Conservation (phyloP, 148 eudicot genomes). For the Oxyria digyna region DNA sequence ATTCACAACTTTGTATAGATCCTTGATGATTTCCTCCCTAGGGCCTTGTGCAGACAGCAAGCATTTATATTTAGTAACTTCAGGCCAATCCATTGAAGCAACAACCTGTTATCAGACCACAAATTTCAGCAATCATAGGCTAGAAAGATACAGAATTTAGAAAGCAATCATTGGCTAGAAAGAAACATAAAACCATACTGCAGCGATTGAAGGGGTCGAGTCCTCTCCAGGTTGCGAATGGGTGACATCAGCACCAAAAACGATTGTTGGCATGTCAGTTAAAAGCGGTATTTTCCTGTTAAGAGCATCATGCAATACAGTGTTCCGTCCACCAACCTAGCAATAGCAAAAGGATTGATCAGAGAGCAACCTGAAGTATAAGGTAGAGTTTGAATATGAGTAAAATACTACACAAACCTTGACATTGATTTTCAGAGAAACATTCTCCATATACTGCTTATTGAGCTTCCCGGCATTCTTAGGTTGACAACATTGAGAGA, state of each 20-base stretch:
- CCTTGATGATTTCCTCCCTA: constrained; percentile 54
- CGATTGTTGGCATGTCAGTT: constrained; percentile 49
- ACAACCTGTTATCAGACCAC: constrained; percentile 40
- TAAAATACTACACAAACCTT: constrained; percentile 33
- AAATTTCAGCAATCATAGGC: neutral
- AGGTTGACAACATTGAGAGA: constrained; percentile 82
- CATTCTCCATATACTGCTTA: constrained; percentile 72
- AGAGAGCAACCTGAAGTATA: neutral
- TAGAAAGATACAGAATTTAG: neutral
- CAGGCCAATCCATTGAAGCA: constrained; percentile 89
- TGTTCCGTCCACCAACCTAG: constrained; percentile 73
- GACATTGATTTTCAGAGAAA: constrained; percentile 73
- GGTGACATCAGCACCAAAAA: constrained; percentile 93
- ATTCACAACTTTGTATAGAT: constrained; percentile 31
- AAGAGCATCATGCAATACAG: constrained; percentile 29
- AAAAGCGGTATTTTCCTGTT: constrained; percentile 29
- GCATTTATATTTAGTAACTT: constrained; percentile 63
- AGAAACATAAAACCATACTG: constrained; percentile 27
- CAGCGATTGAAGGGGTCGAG: constrained; percentile 73
- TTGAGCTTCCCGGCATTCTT: constrained; percentile 19
- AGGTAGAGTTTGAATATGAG: neutral
- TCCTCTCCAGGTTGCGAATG: constrained; percentile 89
- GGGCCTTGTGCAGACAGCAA: constrained; percentile 58
- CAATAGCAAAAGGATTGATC: constrained; percentile 2
- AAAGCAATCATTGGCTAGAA: neutral